Evolutionary conservation across 352 stramenopile species (phyloP), one percentile per base, ranked within the genome.

Genomic region (Phytophthora syringae): DNA sequence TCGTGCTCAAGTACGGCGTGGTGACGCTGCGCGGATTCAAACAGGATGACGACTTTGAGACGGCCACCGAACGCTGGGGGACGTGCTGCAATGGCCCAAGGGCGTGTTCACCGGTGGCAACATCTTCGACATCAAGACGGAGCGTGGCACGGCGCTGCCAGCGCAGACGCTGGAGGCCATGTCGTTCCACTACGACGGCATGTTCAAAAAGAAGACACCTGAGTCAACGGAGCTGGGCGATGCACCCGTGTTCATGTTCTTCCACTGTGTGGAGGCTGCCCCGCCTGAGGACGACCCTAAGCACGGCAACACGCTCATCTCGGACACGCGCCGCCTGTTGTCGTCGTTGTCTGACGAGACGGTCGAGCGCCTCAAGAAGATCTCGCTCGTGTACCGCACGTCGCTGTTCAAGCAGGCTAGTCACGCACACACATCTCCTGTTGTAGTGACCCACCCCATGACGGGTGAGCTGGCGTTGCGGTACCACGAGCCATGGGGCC

Each of bases 161-260:
- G 59, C 51, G 28, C 59, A 67, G 34, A 67, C 50, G 20, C 59
- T 60, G 22, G 50, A 67, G 44, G 59, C 59, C 42, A 51, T 67
- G 59, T 60, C 59, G 42, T 67, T 62, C 51, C 60, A 62, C 51
- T 67, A 62, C 60, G 51, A 62, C 51, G 60, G 60, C 27, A 67
- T 67, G 60, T 57, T 67, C 51, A 67, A 67, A 51, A 67, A 67
- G 50, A 67, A 67, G 51, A 67, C 60, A 15, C 51, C 60, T 43
- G 60, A 62, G 34, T 52, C 44, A 22, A 67, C 42, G 32, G 59
- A 67, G 50, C 42, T 61, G 50, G 59, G 42, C 50, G 59, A 67
- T 16, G 16, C 58, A 20, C 50, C 59, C 59, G 50, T 67, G 30
- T 67, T 67, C 43, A 60, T 66, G 49, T 66, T 66, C 58, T 66